A percentile compares a stretch with the other conserved stretches of the same genome.
Conservation (phyloP, 768 basidiomycete species). For the Heimioporus sp. region DNA sequence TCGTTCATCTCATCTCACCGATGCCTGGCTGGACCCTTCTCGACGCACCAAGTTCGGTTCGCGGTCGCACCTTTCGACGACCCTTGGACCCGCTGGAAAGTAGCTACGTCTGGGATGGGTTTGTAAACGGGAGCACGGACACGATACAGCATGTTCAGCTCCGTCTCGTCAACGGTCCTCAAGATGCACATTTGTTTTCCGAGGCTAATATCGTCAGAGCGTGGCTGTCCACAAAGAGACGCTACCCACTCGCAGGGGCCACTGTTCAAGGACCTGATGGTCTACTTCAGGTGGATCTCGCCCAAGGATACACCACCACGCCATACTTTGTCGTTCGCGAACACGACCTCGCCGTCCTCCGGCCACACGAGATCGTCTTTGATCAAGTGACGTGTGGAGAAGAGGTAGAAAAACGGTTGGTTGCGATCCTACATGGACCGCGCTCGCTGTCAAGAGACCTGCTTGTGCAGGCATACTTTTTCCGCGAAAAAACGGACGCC, state of each 20-base stretch:
- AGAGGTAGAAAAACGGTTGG: conserved; percentile 32
- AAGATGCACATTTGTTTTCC: no score
- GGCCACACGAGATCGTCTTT: conserved; percentile 40
- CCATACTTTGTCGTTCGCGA: conserved; percentile 41
- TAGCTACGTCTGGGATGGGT: conserved; percentile 41
- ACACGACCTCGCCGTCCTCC: conserved; percentile 29
- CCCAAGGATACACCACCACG: no score
- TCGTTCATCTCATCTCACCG: not conserved
- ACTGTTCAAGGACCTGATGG: conserved; percentile 27
- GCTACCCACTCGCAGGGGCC: conserved; percentile 12
- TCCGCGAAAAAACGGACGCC: conserved; percentile 32
- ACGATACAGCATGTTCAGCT: conserved; percentile 31
- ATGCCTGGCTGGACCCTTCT: conserved; percentile 19
- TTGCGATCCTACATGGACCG: conserved; percentile 32
- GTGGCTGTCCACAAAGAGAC: no score
- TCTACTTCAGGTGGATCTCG: not conserved
- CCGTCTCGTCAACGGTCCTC: no score
- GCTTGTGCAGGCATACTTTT: conserved; percentile 41
- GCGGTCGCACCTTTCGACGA: conserved; percentile 29
- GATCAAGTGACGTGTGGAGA: conserved; percentile 30
- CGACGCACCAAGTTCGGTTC: not conserved
- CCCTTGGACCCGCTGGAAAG: conserved; percentile 40
- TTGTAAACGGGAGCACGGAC: conserved; percentile 46
- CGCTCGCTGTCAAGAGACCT: conserved; percentile 42
- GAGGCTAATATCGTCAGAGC: no score